Evolutionary conservation across 495 filamentous ascomycete species (phyloP).

Genomic region (Melanomma pulvis-pyrius): DNA sequence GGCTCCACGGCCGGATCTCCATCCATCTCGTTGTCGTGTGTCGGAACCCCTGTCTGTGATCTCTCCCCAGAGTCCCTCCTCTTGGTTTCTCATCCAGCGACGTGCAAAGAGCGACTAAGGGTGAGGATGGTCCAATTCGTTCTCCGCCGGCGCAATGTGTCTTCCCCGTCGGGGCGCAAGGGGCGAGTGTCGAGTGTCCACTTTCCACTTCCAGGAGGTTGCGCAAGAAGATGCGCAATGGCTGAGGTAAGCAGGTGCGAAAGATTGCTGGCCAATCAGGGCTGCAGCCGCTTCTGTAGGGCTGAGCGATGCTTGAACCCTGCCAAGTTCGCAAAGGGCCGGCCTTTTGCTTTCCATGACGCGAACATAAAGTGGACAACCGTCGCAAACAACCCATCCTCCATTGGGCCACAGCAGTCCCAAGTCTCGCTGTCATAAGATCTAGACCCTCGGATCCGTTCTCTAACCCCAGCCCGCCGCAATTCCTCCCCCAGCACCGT

Average conservation of each 20-base stretch:
- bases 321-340: slow-evolving; percentile 15
- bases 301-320: neutral
- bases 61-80: slow-evolving; percentile 16
- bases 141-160: neutral
- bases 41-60: slow-evolving; percentile 14
- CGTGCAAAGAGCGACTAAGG: slow-evolving; percentile 24
- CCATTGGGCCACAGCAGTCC: neutral
- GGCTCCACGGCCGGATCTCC: slow-evolving; percentile 79
- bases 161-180: neutral
- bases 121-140: neutral
- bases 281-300: neutral
- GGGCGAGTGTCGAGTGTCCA: slow-evolving; percentile 11
- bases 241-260: slow-evolving; percentile 6
- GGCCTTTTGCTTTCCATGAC: slow-evolving; percentile 19
- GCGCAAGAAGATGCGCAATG: slow-evolving; percentile 1
- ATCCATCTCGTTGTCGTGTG: slow-evolving; percentile 56
- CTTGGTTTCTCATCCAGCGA: slow-evolving; percentile 18
- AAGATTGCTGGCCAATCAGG: neutral
- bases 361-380: slow-evolving; percentile 2
- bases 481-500: neutral
- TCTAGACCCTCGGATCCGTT: neutral
- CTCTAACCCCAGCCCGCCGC: neutral
- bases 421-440: neutral
- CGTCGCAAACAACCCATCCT: neutral
- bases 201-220: slow-evolving; percentile 13